Conservation (phyloP, 768 basidiomycete genomes). For the Pulveroboletus ravenelii region DNA sequence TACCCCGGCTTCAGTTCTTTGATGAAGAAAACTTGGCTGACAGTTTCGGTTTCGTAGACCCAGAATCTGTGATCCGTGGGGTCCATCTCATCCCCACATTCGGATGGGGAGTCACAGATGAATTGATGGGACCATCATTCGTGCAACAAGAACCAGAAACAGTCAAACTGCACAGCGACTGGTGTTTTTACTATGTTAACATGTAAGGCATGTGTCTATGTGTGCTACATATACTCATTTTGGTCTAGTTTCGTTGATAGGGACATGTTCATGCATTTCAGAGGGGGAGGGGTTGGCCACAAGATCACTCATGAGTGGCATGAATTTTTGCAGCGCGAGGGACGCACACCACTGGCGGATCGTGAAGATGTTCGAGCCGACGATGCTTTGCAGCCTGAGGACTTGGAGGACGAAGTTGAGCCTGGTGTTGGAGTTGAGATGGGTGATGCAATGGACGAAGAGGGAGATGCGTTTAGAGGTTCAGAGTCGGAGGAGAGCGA, state of each 20-base stretch:
- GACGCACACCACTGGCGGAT: background rate
- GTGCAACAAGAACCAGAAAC: background rate
- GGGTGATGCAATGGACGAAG: no score
- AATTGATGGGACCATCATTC: background rate
- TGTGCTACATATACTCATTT: background rate
- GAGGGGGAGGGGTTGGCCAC: background rate
- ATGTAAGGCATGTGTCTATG: background rate
- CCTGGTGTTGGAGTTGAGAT: no score
- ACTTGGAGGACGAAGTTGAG: no score
- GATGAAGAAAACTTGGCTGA: constrained; percentile 15
- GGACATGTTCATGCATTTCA: background rate
- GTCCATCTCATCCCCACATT: no score
- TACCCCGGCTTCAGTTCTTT: constrained; percentile 40
- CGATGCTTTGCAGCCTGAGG: no score
- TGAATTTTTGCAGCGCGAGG: background rate
- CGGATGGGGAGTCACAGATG: background rate
- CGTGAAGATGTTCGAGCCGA: background rate
- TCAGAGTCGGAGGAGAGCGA: no score
- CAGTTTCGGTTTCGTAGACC: constrained; percentile 46
- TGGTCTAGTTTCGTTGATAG: background rate
- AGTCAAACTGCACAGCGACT: constrained; percentile 16
- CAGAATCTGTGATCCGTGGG: constrained; percentile 34
- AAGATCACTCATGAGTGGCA: constrained; percentile 10
- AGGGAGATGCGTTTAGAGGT: no score
- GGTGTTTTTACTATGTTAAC: constrained; percentile 24